Base-by-base conservation (phyloP, 1,139 yeast genomes). In the Candida tropicalis region DNA sequence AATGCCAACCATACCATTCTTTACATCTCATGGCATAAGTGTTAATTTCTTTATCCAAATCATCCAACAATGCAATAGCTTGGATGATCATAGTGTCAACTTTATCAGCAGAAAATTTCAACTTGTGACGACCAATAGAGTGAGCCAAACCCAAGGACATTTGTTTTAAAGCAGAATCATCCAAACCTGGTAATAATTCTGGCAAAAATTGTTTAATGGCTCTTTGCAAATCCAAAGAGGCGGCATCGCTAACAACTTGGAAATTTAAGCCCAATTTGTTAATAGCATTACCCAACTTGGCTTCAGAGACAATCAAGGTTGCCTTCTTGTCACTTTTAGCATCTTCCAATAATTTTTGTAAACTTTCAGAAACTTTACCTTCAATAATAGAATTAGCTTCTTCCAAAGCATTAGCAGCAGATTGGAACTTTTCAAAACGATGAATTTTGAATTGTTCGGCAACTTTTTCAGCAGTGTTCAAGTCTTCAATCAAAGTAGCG, bases 1-100 rank as follows among this genome's bases (percentile, higher is more conserved):
- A 95, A 69, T 93, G 99, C 99, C 99, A 93, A 54, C 99, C 98
- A 73, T 95, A 93, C 99, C 99, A 93, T 75, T 93, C 99, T 75
- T 91, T 91, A 65, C 83, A 81, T 75, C 99, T 84, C 99, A 93
- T 93, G 55, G 98, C 93, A 62, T 88, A 93, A 41, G 98, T 95
- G 76, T 93, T 93, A 60, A 93, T 80, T 66, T 95, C 99, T 74
- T 93, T 93, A 74, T 93, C 99, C 62, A 93, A 81, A 66, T 95
- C 97, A 62, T 93, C 99, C 62, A 93, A 79, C 54, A 95, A 76
- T 27, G 99, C 98, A 74, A 93, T 93, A 44, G 99, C 99, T 77
- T 95, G 99, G 52, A 93, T 95, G 66, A 93, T 90, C 97, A 91
- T 91, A 57, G 95, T 93, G 71, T 93, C 99, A 48, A 90, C 97